These are phyloP conservation scores for Bondarzewia mesenterica DNA, from an alignment of 1,284 basidiomycete genomes.

Conservation along the genomic window DNA sequence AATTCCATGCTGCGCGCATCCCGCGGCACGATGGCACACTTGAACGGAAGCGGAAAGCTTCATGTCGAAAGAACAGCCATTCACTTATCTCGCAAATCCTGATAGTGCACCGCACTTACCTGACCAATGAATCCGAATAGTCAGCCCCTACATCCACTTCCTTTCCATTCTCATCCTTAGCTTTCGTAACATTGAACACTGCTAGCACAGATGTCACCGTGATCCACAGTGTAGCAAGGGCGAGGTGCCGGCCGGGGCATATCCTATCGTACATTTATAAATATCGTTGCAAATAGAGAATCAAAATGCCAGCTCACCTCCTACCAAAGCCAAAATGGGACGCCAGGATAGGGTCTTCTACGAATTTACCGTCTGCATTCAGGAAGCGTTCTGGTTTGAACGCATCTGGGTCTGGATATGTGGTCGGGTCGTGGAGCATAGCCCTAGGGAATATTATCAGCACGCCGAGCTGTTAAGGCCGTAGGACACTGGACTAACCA, in stretches of 20 bases:
- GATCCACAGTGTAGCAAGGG: not conserved
- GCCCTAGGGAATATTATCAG: not conserved
- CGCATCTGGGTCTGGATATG: not conserved
- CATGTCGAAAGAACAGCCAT: not conserved
- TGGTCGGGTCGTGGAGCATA: not conserved
- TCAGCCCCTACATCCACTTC: not conserved
- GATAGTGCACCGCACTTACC: not conserved
- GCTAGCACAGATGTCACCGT: not conserved
- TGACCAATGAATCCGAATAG: not conserved
- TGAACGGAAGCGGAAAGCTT: not conserved
- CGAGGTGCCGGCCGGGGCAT: not conserved
- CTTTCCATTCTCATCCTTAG: not conserved
- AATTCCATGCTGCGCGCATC: not conserved
- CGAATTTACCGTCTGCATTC: not conserved
- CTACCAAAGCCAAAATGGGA: slow-evolving; percentile 1
- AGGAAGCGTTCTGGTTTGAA: slow-evolving; percentile 3
- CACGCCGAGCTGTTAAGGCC: no score
- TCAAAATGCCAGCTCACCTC: not conserved
- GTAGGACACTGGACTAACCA: not conserved
- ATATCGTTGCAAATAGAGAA: not conserved
- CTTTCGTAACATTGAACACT: not conserved
- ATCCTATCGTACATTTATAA: not conserved
- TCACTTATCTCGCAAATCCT: not conserved
- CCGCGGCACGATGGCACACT: not conserved
- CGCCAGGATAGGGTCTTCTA: not conserved